Base-by-base conservation (phyloP, 257 asterid genomes). In the Solanum pinnatisectum region DNA sequence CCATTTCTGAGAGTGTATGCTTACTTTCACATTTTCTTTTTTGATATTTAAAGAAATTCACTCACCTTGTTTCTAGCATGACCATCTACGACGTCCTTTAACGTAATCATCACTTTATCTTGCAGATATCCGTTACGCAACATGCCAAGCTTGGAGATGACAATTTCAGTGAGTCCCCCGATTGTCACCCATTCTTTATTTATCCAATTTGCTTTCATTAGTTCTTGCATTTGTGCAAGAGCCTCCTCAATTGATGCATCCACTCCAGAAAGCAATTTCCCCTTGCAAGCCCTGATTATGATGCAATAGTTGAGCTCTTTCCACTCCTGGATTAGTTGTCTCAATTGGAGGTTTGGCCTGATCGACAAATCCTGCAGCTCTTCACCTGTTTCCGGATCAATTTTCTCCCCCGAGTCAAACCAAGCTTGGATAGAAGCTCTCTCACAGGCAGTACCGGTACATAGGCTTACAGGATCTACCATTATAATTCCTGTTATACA, bases 261-360 rank as follows among this genome's bases (percentile, higher is more conserved):
- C 8, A 63, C 86, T 67, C 88, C 90, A 3, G 89, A 87, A 18
- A 39, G 86, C 83, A 93, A 46, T 56, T 90, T 94, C 33, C 84
- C 90, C 90, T 88, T 90, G 78, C 95, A 93, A 65, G 95, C 92
- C 89, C 95, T 90, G 86, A 94, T 93, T 76, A 79, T 91, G 72
- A 91, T 89, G 32, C 95, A 93, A 72, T 94, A 93, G 60, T 94
- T 93, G 59, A 94, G 93, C 85, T 94, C 97, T 88, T 93, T 91
- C 96, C 95, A 93, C 52, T 93, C 97, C 74, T 94, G 93, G 39
- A 94, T 94, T 1, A 94, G 92, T 83, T 93, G 95, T 71, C 97
- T 90, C 30, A 94, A 90, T 72, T 87, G 93, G 87, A 92, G 87
- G 40, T 94, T 93, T 10, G 95, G 87, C 89, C 95, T 84, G 87